Conservation (phyloP, 164 flowering plant genomes). For the Macadamia integrifolia region DNA sequence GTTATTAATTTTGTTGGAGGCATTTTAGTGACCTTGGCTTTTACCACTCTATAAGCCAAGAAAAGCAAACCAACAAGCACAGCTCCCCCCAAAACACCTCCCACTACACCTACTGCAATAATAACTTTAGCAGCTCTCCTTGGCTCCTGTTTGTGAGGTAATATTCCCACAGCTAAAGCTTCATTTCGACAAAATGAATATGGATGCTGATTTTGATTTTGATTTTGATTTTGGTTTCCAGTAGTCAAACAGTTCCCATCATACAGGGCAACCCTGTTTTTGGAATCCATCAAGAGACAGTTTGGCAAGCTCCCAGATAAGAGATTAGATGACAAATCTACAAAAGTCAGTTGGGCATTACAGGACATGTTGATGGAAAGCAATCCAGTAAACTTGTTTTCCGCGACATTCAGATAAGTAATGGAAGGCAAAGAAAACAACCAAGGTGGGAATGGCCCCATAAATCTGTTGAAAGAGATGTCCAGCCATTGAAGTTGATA, state of each 20-base stretch:
- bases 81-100: slow-evolving; percentile 45
- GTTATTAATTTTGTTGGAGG: slow-evolving; percentile 38
- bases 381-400: slow-evolving; percentile 77
- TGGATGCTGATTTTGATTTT: slow-evolving; percentile 50
- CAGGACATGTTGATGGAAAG: slow-evolving; percentile 61
- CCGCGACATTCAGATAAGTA: slow-evolving; percentile 51
- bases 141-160: slow-evolving; percentile 34
- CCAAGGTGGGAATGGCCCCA: slow-evolving; percentile 67
- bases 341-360: slow-evolving; percentile 45
- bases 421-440: slow-evolving; percentile 72
- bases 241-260: slow-evolving; percentile 57
- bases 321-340: slow-evolving; percentile 78
- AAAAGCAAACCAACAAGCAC: slow-evolving; percentile 34
- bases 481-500: slow-evolving; percentile 69
- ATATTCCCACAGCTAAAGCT: slow-evolving; percentile 87
- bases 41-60: slow-evolving; percentile 33
- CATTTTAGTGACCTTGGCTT: slow-evolving; percentile 22
- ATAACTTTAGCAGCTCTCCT: slow-evolving; percentile 34
- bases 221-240: slow-evolving; percentile 48
- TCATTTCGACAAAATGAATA: slow-evolving; percentile 66
- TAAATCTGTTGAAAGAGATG: slow-evolving; percentile 67
- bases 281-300: slow-evolving; percentile 45
- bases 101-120: slow-evolving; percentile 40
- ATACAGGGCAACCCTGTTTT: slow-evolving; percentile 37
- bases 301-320: slow-evolving; percentile 72